Evolutionary conservation across 257 asterid species (phyloP).

Genomic region (Solanum virginianum): DNA sequence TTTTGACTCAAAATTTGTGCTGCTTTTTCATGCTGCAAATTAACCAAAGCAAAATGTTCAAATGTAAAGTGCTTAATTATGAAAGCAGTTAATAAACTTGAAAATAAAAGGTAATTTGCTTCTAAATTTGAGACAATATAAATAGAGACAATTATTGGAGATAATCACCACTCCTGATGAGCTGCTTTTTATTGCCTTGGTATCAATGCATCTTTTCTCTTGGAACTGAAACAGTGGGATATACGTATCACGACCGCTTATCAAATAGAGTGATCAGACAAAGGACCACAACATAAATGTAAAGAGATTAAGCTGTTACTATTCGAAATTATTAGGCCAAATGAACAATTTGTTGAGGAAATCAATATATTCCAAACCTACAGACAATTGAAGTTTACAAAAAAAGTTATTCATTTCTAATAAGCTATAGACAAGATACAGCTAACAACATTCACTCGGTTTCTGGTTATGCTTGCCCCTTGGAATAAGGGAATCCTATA

Average conservation of each 20-base stretch:
- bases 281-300: not conserved
- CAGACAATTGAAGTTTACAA: not conserved
- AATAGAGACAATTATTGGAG: not conserved
- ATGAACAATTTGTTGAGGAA: not conserved
- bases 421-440: not conserved
- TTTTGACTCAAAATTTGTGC: constrained; percentile 56
- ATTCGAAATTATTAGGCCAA: not conserved
- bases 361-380: not conserved
- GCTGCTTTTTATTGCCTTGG: constrained; percentile 36
- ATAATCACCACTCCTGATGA: constrained; percentile 78
- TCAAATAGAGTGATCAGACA: constrained; percentile 24
- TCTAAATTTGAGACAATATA: not conserved
- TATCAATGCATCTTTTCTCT: constrained; percentile 63
- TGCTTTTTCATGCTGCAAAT: constrained; percentile 73
- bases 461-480: not conserved
- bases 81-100: not conserved
- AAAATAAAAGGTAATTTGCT: not conserved
- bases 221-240: constrained; percentile 81
- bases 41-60: not conserved
- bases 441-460: too few relatives aligned
- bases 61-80: not conserved
- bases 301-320: not conserved
- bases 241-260: constrained; percentile 59
- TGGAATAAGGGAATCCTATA: not conserved
- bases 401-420: not conserved